Evolutionary conservation across 2,329 filamentous ascomycete species (phyloP).

Genomic region (Talaromyces islandicus): DNA sequence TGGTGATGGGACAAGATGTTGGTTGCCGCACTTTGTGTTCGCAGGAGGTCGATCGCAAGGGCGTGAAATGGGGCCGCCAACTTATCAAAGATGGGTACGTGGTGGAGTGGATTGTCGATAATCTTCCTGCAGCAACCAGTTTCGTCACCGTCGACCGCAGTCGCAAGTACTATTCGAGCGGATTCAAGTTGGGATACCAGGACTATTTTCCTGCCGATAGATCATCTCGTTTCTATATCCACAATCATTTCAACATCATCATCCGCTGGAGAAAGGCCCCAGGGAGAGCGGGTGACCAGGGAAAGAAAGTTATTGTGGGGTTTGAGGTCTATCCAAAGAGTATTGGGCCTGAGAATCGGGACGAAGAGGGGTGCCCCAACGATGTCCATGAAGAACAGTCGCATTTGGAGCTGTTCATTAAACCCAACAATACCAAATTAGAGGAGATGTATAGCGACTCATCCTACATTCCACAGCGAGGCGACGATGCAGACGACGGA

Average conservation of each 20-base stretch:
- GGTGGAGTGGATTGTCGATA: slow-evolving; percentile 92
- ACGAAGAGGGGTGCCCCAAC: slow-evolving; percentile 60
- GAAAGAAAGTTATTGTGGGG: slow-evolving; percentile 74
- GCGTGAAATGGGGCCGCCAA: slow-evolving; percentile 62
- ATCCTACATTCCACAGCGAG: slow-evolving; percentile 54
- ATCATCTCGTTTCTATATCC: slow-evolving; percentile 64
- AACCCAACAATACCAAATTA: slow-evolving; percentile 55
- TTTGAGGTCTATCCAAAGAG: slow-evolving; percentile 91
- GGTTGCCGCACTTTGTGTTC: slow-evolving; percentile 69
- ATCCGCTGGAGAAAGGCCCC: slow-evolving; percentile 70
- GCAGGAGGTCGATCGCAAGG: slow-evolving; percentile 57
- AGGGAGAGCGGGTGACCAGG: slow-evolving; percentile 60
- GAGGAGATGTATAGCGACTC: slow-evolving; percentile 53
- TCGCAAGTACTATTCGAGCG: slow-evolving; percentile 80
- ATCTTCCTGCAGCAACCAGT: slow-evolving; percentile 79
- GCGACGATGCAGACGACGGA: slow-evolving; percentile 56
- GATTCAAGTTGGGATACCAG: slow-evolving; percentile 80
- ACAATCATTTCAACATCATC: slow-evolving; percentile 84
- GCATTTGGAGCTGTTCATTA: slow-evolving; percentile 63
- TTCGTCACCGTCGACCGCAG: slow-evolving; percentile 82
- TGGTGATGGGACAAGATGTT: slow-evolving; percentile 69
- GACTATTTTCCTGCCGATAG: slow-evolving; percentile 57
- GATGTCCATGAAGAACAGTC: slow-evolving; percentile 59
- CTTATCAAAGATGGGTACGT: slow-evolving; percentile 75
- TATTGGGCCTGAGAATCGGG: slow-evolving; percentile 58